Evolutionary conservation across 805 yeast genomes (phyloP).

Genomic region (Saturnispora quitensis): DNA sequence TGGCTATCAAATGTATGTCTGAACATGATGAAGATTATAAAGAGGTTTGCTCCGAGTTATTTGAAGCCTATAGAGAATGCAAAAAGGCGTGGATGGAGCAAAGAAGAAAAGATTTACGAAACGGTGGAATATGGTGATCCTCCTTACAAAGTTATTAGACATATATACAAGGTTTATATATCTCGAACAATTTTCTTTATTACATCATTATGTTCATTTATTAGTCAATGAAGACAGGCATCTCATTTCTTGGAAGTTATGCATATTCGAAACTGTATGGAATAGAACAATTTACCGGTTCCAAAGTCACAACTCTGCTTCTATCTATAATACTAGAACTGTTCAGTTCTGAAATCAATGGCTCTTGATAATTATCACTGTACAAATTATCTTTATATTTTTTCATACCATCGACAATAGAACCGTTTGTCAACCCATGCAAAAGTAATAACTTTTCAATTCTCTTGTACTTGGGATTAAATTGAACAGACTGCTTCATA

Average conservation of each 20-base stretch:
- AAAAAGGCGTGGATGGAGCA: conserved; percentile 58
- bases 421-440: conserved; percentile 22
- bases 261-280: conserved; percentile 1
- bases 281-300: background rate
- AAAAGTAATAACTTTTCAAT: conserved; percentile 21
- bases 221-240: background rate
- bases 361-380: background rate
- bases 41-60: conserved; percentile 66
- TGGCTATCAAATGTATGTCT: conserved; percentile 80
- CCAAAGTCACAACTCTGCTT: background rate
- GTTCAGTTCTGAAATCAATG: background rate
- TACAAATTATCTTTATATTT: background rate
- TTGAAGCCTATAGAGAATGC: conserved; percentile 90
- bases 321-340: background rate
- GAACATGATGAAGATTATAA: conserved; percentile 62
- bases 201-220: background rate
- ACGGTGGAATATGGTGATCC: conserved; percentile 26
- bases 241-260: background rate
- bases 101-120: conserved; percentile 21
- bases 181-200: background rate
- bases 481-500: background rate
- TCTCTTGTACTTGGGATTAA: conserved; percentile 6
- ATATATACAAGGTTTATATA: background rate
- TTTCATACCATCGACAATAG: conserved; percentile 10
- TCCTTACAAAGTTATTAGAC: background rate